Evolutionary conservation across 2,329 filamentous ascomycete genomes (phyloP).

Genomic region (Penicillium freii): DNA sequence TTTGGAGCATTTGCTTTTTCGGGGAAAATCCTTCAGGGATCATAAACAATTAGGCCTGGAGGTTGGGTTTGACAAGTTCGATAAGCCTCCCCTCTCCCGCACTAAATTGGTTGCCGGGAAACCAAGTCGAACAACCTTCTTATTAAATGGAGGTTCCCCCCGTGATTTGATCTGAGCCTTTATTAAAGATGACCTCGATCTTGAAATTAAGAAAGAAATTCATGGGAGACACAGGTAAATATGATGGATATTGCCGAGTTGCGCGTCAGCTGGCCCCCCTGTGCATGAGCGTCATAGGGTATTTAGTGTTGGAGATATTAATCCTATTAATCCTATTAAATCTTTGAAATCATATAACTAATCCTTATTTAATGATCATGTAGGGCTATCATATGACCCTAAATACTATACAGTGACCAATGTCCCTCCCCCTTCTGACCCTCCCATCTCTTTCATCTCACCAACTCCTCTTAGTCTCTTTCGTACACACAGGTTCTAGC

Average conservation of each 20-base stretch:
- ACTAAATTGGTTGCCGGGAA: constrained; percentile 14
- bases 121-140: neutral
- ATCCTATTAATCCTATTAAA: neutral
- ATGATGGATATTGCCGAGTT: constrained; percentile 4
- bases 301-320: neutral
- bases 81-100: constrained; percentile 19
- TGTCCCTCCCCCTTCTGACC: neutral
- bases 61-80: constrained; percentile 10
- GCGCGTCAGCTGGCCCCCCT: constrained; percentile 16
- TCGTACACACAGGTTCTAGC: constrained; percentile 3
- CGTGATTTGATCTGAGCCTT: constrained; percentile 17
- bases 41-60: constrained; percentile 5
- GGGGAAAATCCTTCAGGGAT: constrained; percentile 9
- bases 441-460: neutral
- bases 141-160: neutral
- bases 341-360: neutral
- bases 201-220: neutral
- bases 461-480: neutral
- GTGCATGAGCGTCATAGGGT: constrained; percentile 18
- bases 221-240: neutral
- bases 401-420: neutral
- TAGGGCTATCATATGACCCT: neutral
- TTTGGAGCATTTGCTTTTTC: constrained; percentile 15
- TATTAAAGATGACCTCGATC: neutral
- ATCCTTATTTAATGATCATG: neutral